Evolutionary conservation across 1,139 yeast genomes (phyloP).

Genomic region (Kodamaea plutei): DNA sequence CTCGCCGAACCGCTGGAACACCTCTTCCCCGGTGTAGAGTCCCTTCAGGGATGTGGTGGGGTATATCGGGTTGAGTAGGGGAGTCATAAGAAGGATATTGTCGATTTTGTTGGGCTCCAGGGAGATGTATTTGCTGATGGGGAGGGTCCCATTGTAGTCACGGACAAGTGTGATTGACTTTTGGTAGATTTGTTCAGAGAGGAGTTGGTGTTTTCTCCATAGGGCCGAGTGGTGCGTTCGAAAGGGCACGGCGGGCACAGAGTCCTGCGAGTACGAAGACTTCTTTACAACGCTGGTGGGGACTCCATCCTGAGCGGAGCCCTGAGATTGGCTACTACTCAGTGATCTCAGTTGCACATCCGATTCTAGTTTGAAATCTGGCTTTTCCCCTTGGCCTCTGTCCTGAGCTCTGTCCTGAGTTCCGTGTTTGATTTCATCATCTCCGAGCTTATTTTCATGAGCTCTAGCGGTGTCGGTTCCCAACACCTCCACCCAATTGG

Average conservation of each 20-base stretch:
- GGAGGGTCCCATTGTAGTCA: conserved; percentile 51
- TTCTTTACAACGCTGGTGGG: too few species aligned
- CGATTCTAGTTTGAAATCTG: neutral
- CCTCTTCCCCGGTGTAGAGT: conserved; percentile 53
- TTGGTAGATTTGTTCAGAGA: conserved; percentile 48
- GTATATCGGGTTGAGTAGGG: conserved; percentile 47
- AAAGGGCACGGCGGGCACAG: too few species aligned
- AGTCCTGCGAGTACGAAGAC: too few species aligned
- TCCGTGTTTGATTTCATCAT: too few species aligned
- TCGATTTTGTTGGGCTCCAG: conserved; percentile 16
- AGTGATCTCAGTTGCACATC: too few species aligned
- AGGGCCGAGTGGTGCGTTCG: conserved; percentile 26
- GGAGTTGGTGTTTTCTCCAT: conserved; percentile 42
- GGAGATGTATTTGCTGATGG: conserved; percentile 43
- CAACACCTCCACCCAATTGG: conserved; percentile 48
- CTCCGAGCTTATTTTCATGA: conserved; percentile 19
- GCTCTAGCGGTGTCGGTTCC: too few species aligned
- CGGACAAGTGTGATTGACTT: conserved; percentile 54
- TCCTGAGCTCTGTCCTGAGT: conserved; percentile 16
- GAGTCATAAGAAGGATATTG: conserved; percentile 50
- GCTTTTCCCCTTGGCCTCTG: conserved; percentile 7
- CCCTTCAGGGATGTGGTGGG: conserved; percentile 11
- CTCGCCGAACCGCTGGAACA: conserved; percentile 50
- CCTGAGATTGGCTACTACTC: neutral
- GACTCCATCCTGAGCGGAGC: conserved; percentile 13